These are phyloP conservation scores for Entophlyctis helioformis DNA, from an alignment of 192 early-diverging fungal species.

Conservation along the genomic window DNA sequence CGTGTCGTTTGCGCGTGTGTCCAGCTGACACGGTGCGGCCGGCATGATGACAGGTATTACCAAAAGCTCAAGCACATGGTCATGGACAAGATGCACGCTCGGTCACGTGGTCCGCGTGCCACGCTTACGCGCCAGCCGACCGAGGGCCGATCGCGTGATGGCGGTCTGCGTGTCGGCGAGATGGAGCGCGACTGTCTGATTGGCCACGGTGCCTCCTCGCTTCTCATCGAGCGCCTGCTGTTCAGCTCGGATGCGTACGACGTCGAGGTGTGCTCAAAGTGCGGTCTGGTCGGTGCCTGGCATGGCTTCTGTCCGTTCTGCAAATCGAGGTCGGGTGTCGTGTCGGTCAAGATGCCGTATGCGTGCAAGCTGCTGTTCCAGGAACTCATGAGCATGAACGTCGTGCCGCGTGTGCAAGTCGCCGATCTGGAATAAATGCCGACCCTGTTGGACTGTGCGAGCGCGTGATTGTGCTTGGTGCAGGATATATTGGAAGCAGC, in stretches of 20 bases:
- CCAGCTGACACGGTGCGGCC: slow-evolving; percentile 9
- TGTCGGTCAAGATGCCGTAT: slow-evolving; percentile 91
- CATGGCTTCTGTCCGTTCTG: slow-evolving; percentile 74
- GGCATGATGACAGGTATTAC: too few relatives aligned
- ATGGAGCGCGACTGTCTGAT: slow-evolving; percentile 99
- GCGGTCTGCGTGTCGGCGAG: slow-evolving; percentile 92
- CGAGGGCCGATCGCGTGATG: slow-evolving; percentile 92
- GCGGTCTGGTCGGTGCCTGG: slow-evolving; percentile 88
- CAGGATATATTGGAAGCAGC: background rate
- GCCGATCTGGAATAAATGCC: slow-evolving; percentile 41
- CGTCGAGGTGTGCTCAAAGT: slow-evolving; percentile 77
- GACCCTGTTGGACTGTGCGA: background rate
- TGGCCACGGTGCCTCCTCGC: slow-evolving; percentile 88
- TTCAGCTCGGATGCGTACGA: slow-evolving; percentile 89
- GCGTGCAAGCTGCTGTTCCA: slow-evolving; percentile 97
- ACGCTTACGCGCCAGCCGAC: slow-evolving; percentile 90
- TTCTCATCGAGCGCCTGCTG: slow-evolving; percentile 88
- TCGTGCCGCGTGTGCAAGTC: slow-evolving; percentile 66
- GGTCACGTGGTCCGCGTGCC: slow-evolving; percentile 80
- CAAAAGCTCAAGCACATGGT: slow-evolving; percentile 99
- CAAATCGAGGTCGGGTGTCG: slow-evolving; percentile 70
- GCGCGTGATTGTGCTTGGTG: background rate
- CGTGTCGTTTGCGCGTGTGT: too few relatives aligned
- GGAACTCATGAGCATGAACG: slow-evolving; percentile 94
- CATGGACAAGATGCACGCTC: slow-evolving; percentile 97